A percentile compares a stretch with the other conserved stretches of the same genome.
phyloP scores from a whole-genome alignment of 768 basidiomycete species.

The Kwoniella mangroviensis region DNA sequence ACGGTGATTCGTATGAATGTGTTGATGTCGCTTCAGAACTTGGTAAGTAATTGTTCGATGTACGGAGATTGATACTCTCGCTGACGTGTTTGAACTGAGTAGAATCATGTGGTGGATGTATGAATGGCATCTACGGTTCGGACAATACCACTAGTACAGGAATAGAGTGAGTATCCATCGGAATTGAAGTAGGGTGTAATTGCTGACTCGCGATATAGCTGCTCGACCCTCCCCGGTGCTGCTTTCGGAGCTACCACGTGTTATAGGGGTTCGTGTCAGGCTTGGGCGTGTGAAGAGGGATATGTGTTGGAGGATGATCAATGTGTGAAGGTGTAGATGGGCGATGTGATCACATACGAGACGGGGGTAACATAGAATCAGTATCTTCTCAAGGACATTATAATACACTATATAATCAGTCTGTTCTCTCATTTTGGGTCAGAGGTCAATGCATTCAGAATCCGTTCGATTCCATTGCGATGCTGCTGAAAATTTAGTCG shows the following conservation, averaged over 20 bases:
- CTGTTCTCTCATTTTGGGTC: too few species aligned
- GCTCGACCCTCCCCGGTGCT: not conserved
- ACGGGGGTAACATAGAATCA: too few species aligned
- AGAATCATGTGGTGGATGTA: not conserved
- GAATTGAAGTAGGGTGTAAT: too few species aligned
- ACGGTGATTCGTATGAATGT: not conserved
- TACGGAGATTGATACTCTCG: not conserved
- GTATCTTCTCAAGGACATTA: too few species aligned
- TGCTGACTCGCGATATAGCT: not conserved
- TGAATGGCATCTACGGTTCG: not conserved
- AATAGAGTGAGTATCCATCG: not conserved
- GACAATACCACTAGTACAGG: not conserved
- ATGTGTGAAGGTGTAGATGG: not conserved
- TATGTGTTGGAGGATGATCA: not conserved
- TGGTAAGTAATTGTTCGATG: not conserved
- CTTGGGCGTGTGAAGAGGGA: not conserved
- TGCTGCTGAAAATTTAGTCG: too few species aligned
- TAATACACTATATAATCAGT: too few species aligned
- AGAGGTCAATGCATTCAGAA: too few species aligned
- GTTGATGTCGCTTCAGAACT: not conserved
- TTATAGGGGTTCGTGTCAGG: not conserved
- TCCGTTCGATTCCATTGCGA: too few species aligned
- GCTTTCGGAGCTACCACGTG: conserved; percentile 1
- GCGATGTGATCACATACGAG: not conserved
- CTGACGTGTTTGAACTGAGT: not conserved